Conservation (phyloP, 1,139 yeast species). For the Candida sp. region DNA sequence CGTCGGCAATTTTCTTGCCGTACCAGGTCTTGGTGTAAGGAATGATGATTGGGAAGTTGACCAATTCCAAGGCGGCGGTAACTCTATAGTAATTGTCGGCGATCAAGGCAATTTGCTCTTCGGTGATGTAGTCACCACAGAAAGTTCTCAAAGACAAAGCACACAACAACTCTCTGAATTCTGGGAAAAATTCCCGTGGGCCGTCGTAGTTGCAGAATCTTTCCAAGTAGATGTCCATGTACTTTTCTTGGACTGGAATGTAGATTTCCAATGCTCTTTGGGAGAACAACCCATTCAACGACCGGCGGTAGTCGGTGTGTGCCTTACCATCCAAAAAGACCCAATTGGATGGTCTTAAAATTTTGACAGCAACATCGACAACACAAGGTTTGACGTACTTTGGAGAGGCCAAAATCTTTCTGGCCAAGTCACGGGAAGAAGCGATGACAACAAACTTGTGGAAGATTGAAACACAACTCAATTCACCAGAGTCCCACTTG, state of each 20-base stretch:
- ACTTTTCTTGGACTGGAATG: conserved; percentile 80
- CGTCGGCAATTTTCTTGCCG: conserved; percentile 91
- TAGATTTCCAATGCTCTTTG: conserved; percentile 82
- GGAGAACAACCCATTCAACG: conserved; percentile 89
- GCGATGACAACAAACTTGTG: conserved; percentile 98
- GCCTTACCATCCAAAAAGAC: conserved; percentile 96
- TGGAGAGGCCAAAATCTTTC: conserved; percentile 88
- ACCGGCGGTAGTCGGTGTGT: conserved; percentile 90
- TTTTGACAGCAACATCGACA: conserved; percentile 94
- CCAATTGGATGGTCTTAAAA: conserved; percentile 96
- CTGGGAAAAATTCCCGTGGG: conserved; percentile 83
- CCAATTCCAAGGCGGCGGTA: conserved; percentile 96
- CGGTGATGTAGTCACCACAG: conserved; percentile 94
- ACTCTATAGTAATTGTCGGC: conserved; percentile 92
- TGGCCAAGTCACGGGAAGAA: conserved; percentile 84
- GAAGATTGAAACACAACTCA: conserved; percentile 95
- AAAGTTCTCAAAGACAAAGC: conserved; percentile 92
- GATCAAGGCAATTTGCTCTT: conserved; percentile 82
- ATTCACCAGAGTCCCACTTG: conserved; percentile 94
- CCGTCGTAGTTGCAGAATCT: conserved; percentile 63
- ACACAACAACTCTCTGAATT: conserved; percentile 94
- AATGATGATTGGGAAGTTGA: conserved; percentile 93
- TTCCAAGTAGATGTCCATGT: conserved; percentile 82
- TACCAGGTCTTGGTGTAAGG: conserved; percentile 99
- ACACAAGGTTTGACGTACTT: conserved; percentile 95